Evolutionary conservation across 768 basidiomycete species (phyloP), one percentile per base, ranked within the genome.

Genomic region (Pisolithus tinctorius): DNA sequence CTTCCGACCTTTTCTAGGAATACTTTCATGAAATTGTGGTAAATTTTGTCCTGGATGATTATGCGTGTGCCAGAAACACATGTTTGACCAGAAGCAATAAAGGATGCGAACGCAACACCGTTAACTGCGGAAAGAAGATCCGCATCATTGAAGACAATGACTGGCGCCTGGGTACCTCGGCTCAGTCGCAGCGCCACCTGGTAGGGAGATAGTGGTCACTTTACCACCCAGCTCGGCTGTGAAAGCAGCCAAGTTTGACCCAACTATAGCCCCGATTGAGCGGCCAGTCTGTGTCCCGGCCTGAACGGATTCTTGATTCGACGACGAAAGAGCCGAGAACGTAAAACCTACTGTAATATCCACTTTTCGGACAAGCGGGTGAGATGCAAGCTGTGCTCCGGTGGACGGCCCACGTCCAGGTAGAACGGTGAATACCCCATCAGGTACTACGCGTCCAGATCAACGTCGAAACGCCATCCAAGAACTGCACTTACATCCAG

Each of bases 21-120:
- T 16, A 61, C 62, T 6, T 64, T 59, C 72, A 90, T 74, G 66
- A 93, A 92, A 3, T 67, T 65, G 42, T 87, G 78, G 55, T 88
- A 90, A 43, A 92, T 74, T 8, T 67, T 63, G 40, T 81, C 78
- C 51, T 92, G 88, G 6, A 93, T 68, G 4, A 92, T 72, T 17
- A 93, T 71, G n/a, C 90, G 79, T 11, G 88, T 83, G n/a, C 88
- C 90, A 2, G 90, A 92, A n/a, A 93, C 85, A 53, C 90, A 92
- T 8, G 90, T 92, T 69, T 93, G 91, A 3, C 91, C 91, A 23
- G 88, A 89, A 1, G 91, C 91, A 46, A 93, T 72, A 58, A 93
- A 93, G 1, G 85, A 80, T 9, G 88, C 84, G 60, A 93, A 93
- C 0, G 88, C 84, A 6, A 80, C 80, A 16, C 91, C 91, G 55